Evolutionary conservation across 345 rosid genomes (phyloP), one percentile per base, ranked within the genome.

Genomic region (Populus davidiana): DNA sequence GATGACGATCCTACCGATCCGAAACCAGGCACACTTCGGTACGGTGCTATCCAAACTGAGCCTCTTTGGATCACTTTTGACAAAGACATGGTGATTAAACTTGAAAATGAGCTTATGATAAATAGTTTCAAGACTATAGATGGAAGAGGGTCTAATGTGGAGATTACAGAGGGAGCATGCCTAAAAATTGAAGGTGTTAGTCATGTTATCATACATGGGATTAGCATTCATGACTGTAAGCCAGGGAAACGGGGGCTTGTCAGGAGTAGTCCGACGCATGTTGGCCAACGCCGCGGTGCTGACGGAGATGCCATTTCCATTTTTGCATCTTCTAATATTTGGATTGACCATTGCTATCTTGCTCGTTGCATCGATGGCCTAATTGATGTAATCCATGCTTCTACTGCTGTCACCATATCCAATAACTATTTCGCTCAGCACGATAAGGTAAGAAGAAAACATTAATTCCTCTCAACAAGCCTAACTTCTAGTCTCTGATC

Each of bases 301-400:
- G 80, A 77, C 36, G 80, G 83, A 38, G 80, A 81, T 71, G 80
- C 41, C 27, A 81, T 81, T 33, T 33, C 39, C 20, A 63, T 81
- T 2, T 81, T 72, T 47, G 83, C 70, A 1, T 81, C 83, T 17
- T 72, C 80, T 5, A 68, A 81, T 47, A 73, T 81, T 44, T 81
- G 83, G 83, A 77, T 77, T 62, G 83, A 81, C 29, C 83, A 77
- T n/a, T 81, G 83, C 69, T 81, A 81, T 31, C 73, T 81, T 72
- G 77, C 83, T 31, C 62, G 75, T 14, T 72, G 77, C 65, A 13
- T 56, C n/a, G 83, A 81, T 61, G 83, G 78, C 18, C 41, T 81
- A 2, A 68, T 77, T 35, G 83, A 81, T 76, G 80, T 81, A 64
- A 81, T 62, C 44, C 80, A 81, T 73, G 83, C 83, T 49, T 73